These are phyloP conservation scores for Thalassiosira livingstoniorum DNA, from an alignment of 352 stramenopile genomes.

Conservation along the genomic window DNA sequence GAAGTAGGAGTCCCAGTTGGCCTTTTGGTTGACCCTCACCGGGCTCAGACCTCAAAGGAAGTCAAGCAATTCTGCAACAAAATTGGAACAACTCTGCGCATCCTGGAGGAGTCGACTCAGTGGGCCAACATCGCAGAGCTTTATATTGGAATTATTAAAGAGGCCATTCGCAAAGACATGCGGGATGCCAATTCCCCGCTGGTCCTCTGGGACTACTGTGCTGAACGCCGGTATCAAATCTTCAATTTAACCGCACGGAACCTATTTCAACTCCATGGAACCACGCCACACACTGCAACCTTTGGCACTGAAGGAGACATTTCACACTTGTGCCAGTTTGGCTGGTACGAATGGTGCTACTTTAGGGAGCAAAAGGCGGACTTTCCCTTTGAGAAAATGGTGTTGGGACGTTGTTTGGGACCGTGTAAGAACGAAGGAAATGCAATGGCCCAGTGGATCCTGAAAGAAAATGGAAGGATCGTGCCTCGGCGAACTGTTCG, in stretches of 20 bases:
- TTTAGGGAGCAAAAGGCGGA: background rate
- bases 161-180: conserved; percentile 18
- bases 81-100: conserved; percentile 42
- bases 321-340: conserved; percentile 38
- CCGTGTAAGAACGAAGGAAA: conserved; percentile 48
- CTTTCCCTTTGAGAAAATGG: conserved; percentile 15
- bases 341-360: conserved; percentile 41
- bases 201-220: conserved; percentile 50
- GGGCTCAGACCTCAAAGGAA: conserved; percentile 25
- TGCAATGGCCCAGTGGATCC: conserved; percentile 42
- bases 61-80: conserved; percentile 21
- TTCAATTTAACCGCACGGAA: conserved; percentile 44
- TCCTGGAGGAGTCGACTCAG: conserved; percentile 35
- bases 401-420: conserved; percentile 27
- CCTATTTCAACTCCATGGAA: conserved; percentile 35
- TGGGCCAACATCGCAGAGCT: conserved; percentile 44
- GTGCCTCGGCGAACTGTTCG: conserved; percentile 33
- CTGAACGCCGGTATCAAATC: conserved; percentile 23
- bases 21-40: conserved; percentile 32
- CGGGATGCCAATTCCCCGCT: conserved; percentile 20
- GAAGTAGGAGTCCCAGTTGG: conserved; percentile 53
- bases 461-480: conserved; percentile 50
- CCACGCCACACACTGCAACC: conserved; percentile 23
- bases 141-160: conserved; percentile 43
- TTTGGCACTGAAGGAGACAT: conserved; percentile 42